Evolutionary conservation across 2,329 filamentous ascomycete genomes (phyloP), one percentile per base, ranked within the genome.

Genomic region (Cladosporium sp.): DNA sequence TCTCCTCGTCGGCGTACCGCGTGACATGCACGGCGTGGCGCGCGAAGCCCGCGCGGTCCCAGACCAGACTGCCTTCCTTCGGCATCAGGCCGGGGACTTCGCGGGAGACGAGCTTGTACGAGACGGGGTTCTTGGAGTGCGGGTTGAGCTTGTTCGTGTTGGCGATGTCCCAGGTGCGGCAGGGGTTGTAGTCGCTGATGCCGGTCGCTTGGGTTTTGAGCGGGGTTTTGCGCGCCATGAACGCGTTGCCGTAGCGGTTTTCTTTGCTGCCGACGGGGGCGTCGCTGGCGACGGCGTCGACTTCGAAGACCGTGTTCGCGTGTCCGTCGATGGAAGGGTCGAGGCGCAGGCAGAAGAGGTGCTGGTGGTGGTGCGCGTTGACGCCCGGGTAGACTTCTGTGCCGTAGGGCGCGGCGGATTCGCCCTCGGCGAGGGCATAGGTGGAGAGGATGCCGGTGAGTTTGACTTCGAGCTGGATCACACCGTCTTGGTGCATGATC

Each of bases 321-420:
- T 89, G 86, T 0, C 92, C 92, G 75, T 96, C 92, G 64, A 96
- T 86, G 74, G 93, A 93, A 49, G 92, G 86, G 76, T 96, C 90
- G 55, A 96, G 83, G 59, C 92, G 90, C 59, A 96, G 82, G 75
- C 92, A 96, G 85, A 96, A 96, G 41, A 96, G 84, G 77, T 96
- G 92, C 78, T 96, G 92, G 78, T 96, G 92, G 81, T 96, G 96
- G 80, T 96, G 92, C 0, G 92, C 92, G 74, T 96, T 95, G 74
- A 96, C 92, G 38, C 91, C 88, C 0, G 91, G 90, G 74, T 93
- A 93, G 6, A 96, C 92, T 76, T 96, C 89, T 0, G 92, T 96
- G 66, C 92, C 92, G 91, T 91, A 96, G 68, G 91, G 91, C 38
- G 90, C 82, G 10, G 90, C 89, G 70, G 95, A 91, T 78, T 96